Base-by-base conservation (phyloP, 2,329 filamentous ascomycete genomes). In the Fusarium sterilihyphosum region DNA sequence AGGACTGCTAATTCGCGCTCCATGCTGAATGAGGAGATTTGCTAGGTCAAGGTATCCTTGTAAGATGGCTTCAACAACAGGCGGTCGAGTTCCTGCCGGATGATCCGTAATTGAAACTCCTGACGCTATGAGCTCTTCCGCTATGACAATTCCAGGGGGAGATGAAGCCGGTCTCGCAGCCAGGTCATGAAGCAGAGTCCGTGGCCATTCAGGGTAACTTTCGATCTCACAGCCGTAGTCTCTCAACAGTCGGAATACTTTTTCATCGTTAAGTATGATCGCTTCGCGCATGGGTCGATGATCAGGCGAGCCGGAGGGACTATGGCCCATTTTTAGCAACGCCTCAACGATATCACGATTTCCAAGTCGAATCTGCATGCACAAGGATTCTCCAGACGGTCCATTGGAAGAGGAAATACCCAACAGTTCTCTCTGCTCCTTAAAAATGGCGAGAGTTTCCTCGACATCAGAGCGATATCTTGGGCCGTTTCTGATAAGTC, bases 341-440 rank as follows among this genome's bases (percentile, higher is more conserved):
- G 31, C 8, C 4, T 37, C 49, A 0, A 61, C 38, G 0, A 61
- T 56, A 31, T 61, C 58, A 22, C 26, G 58, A 5, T 61, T 61
- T 0, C 58, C 58, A 16, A 53, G 35, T 12, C 17, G 26, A 17
- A 61, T 53, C 1, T 61, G 58, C 46, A 61, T 53, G 12, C 58
- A 61, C 35, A 61, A 13, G 1, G 26, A 26, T 33, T 61, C 58
- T 26, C 57, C 57, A 3, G 35, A 33, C 1, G 18, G 3, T 22
- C 16, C 31, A 11, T 12, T 8, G 0, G 38, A 14, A 16, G 22
- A 18, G 3, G 14, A 1, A 0, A 12, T 17, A 0, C n/a, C 17
- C 0, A 59, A 6, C 8, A 53, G 1, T 8, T 53, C 26, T n/a
- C 58, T 53, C 26, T 40, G 58, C 46, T 53, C 44, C 5, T 53